Conservation (phyloP, 495 filamentous ascomycete species). For the Geopyxis carbonaria region DNA sequence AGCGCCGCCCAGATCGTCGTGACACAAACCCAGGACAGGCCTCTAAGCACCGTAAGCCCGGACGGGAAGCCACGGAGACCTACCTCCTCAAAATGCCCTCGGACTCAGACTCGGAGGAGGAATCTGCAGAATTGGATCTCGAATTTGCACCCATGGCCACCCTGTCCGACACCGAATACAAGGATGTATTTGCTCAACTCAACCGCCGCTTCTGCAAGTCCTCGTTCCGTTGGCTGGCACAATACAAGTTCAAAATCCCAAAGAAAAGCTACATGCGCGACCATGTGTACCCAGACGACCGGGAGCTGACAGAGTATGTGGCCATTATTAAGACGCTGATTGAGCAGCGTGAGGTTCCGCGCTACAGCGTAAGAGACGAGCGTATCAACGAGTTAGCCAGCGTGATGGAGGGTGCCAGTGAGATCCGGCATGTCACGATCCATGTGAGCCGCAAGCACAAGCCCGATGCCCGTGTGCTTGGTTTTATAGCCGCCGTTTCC, state of each 20-base stretch:
- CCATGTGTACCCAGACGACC: neutral
- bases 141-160: slow-evolving; percentile 1
- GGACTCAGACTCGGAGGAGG: no score
- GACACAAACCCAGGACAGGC: neutral
- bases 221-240: slow-evolving; percentile 6
- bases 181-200: neutral
- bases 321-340: slow-evolving; percentile 5
- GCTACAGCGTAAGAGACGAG: slow-evolving; percentile 5
- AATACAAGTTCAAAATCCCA: slow-evolving; percentile 8
- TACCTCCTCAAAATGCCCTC: neutral
- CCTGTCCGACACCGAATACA: neutral
- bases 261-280: slow-evolving; percentile 5
- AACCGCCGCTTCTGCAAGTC: neutral
- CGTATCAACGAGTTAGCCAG: slow-evolving; percentile 4
- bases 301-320: slow-evolving; percentile 7
- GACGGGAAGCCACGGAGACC: neutral
- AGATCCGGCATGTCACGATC: slow-evolving; percentile 8
- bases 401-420: slow-evolving; percentile 5
- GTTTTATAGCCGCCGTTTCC: slow-evolving; percentile 9
- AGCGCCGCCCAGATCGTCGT: neutral
- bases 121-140: neutral
- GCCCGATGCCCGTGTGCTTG: slow-evolving; percentile 5
- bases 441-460: slow-evolving; percentile 7
- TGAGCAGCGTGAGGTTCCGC: slow-evolving; percentile 3
- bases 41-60: neutral